Evolutionary conservation across 2,329 filamentous ascomycete genomes (phyloP).

Genomic region (Cladosporium sp.): DNA sequence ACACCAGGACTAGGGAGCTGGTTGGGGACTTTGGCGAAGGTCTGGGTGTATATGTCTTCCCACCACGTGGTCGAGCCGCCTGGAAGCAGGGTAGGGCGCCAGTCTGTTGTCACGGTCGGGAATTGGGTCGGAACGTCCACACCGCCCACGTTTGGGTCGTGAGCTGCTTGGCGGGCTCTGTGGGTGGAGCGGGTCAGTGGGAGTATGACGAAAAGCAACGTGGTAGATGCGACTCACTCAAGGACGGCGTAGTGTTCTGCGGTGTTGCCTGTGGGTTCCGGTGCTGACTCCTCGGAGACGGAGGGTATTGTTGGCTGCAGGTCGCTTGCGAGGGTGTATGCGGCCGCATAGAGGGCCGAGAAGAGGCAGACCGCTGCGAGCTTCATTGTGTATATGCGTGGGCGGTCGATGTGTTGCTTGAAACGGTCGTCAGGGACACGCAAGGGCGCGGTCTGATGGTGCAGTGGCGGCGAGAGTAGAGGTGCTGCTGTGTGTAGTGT

Average conservation of each 20-base stretch:
- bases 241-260: conserved; percentile 7
- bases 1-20: conserved; percentile 28
- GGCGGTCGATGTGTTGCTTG: not conserved
- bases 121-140: conserved; percentile 20
- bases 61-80: conserved; percentile 26
- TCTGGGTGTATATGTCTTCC: conserved; percentile 34
- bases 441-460: not conserved
- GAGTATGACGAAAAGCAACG: not conserved
- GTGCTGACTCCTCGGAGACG: not conserved
- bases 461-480: not conserved
- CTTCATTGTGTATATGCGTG: conserved; percentile 6
- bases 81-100: conserved; percentile 24
- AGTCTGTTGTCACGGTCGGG: conserved; percentile 30
- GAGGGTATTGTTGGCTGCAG: conserved; percentile 8
- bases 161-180: conserved; percentile 27
- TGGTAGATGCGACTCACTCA: not conserved
- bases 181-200: conserved; percentile 1
- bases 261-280: conserved; percentile 8
- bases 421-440: not conserved
- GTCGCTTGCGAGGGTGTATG: conserved; percentile 4
- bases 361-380: conserved; percentile 13
- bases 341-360: conserved; percentile 14
- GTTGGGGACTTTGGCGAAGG: conserved; percentile 32
- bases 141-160: conserved; percentile 20
- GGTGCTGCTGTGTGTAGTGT: not conserved